Evolutionary conservation across 129 eudicot species (phyloP).

Genomic region (Escallonia herrerae): DNA sequence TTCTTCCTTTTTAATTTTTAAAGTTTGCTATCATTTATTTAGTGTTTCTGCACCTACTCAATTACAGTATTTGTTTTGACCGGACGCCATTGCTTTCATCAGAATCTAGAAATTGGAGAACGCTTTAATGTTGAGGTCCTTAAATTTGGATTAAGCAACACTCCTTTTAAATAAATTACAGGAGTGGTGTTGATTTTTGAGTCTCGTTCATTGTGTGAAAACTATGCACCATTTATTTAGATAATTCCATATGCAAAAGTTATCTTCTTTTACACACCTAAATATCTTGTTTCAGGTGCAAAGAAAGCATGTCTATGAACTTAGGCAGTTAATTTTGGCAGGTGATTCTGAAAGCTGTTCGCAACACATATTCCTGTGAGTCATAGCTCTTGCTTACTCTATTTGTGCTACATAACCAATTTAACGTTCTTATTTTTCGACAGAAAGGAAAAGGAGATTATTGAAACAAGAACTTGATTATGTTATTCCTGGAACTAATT

Average conservation of each 20-base stretch:
- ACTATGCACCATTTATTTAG: not conserved
- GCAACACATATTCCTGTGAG: conserved; percentile 83
- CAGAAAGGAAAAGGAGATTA: too few relatives aligned
- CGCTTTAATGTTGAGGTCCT: too few relatives aligned
- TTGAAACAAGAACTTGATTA: too few relatives aligned
- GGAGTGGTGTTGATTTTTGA: too few relatives aligned
- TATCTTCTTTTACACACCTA: too few relatives aligned
- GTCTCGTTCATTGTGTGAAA: not conserved
- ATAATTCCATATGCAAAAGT: too few relatives aligned
- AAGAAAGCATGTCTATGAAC: conserved; percentile 94
- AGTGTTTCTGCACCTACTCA: not conserved
- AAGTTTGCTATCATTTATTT: not conserved
- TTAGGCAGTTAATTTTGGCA: conserved; percentile 71
- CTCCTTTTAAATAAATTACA: too few relatives aligned
- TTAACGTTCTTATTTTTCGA: not conserved
- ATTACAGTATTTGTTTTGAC: too few relatives aligned
- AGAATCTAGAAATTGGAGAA: too few relatives aligned
- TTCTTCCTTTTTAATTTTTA: not conserved
- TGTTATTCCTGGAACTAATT: too few relatives aligned
- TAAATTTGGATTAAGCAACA: too few relatives aligned
- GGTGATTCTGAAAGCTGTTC: conserved; percentile 88
- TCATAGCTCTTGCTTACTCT: conserved; percentile 7
- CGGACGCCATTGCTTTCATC: too few relatives aligned
- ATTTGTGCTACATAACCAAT: not conserved
- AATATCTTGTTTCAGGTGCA: conserved; percentile 59